Evolutionary conservation across 2,329 filamentous ascomycete genomes (phyloP), one percentile per base, ranked within the genome.

Genomic region (Grosmannia penicillata): DNA sequence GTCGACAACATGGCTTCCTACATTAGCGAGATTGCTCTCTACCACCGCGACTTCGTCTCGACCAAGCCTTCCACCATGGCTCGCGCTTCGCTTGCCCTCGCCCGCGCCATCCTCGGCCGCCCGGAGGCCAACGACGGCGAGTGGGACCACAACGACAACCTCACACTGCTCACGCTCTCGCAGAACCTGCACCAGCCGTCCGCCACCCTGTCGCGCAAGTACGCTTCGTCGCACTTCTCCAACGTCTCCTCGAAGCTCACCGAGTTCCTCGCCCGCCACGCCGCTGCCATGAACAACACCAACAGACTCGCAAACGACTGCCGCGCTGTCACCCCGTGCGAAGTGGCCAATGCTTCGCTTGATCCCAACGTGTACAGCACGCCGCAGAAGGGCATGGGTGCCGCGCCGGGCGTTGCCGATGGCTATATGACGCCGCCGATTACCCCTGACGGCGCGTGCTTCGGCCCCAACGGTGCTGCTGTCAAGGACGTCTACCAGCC

Each of bases 21-120:
- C 65, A 81, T 98, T 45, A 80, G 83, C 54, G 91, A 98, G 63
- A 89, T 96, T 51, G 84, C 87, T 33, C 68, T 96, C 30, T 98
- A 95, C 62, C 85, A 96, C 65, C 82, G 89, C 53, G 91, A 96
- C 48, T 98, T 98, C 52, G 87, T 98, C 45, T 91, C 87, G 14
- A 86, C 82, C 40, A 81, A 81, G 53, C 86, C 91, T 17, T 94
- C 89, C 0, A 79, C 87, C 47, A 84, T 98, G 70, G 87, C 91
- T 32, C 74, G 85, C 48, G 81, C 86, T 31, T 85, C 87, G 10
- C 68, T 96, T 40, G 85, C 85, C 38, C 72, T 98, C 29, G 79
- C 89, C 28, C 72, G 87, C 46, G 89, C 83, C 54, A 85, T 98
- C 46, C 72, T 96, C 10, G 78, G 78, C 52, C 78, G 85, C 42